Conservation (phyloP, 2,329 filamentous ascomycete species). For the Xylariaceae sp. region DNA sequence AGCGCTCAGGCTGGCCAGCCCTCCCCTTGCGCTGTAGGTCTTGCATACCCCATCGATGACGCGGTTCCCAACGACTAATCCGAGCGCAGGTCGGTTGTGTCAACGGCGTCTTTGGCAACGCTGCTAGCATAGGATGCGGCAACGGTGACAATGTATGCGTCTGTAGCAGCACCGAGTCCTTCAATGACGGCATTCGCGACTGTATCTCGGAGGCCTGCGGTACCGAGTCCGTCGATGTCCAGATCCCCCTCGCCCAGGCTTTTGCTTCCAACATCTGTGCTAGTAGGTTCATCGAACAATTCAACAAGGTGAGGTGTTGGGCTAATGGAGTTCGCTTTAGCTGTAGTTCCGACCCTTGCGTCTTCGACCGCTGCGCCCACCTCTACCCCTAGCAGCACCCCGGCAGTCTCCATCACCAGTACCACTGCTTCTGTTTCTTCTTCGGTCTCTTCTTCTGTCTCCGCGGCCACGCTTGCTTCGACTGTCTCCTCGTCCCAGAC, state of each 20-base stretch:
- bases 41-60: neutral
- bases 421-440: constrained; percentile 8
- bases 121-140: constrained; percentile 24
- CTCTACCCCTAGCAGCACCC: constrained; percentile 12
- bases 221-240: constrained; percentile 24
- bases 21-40: constrained; percentile 26
- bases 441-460: constrained; percentile 1
- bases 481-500: neutral
- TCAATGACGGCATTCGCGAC: constrained; percentile 35
- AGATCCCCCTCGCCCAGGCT: constrained; percentile 28
- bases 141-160: constrained; percentile 35
- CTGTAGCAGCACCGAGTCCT: constrained; percentile 34
- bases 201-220: constrained; percentile 35
- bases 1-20: constrained; percentile 20
- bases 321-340: constrained; percentile 12
- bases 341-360: constrained; percentile 11
- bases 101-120: constrained; percentile 24
- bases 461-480: constrained; percentile 2
- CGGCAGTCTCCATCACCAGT: neutral
- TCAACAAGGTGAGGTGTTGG: too few relatives aligned
- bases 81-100: constrained; percentile 26
- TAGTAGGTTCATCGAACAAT: constrained; percentile 22
- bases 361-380: constrained; percentile 7
- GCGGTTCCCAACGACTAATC: constrained; percentile 13
- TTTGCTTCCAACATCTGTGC: constrained; percentile 29